Percentiles rank a stretch among this genome's conserved stretches.
These are phyloP conservation scores for Udeniomyces megalosporus DNA, from an alignment of 768 basidiomycete species.

Conservation along the genomic window DNA sequence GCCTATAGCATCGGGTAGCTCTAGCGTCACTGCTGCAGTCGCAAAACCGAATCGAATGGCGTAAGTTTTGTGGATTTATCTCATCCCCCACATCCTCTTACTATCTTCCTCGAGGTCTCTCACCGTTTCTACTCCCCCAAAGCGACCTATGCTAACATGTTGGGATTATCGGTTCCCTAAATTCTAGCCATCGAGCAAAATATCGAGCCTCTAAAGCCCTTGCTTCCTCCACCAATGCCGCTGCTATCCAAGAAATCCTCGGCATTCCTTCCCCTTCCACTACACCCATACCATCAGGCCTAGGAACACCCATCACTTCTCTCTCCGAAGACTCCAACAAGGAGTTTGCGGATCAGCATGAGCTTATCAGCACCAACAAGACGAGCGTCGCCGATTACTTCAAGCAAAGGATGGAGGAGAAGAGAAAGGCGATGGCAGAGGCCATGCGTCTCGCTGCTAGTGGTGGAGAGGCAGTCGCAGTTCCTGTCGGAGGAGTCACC, in stretches of 20 bases:
- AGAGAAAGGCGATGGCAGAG: slow-evolving; percentile 7
- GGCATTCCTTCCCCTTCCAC: slow-evolving; percentile 5
- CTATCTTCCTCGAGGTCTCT: neutral
- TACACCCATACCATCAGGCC: neutral
- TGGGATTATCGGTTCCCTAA: too few species aligned
- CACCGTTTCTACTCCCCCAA: neutral
- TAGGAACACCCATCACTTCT: neutral
- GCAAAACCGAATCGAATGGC: slow-evolving; percentile 5
- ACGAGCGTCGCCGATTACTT: slow-evolving; percentile 13
- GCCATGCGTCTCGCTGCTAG: neutral
- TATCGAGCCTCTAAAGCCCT: slow-evolving; percentile 3
- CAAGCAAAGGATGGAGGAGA: slow-evolving; percentile 16
- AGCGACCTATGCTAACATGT: too few species aligned
- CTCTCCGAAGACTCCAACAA: neutral
- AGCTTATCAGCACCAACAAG: slow-evolving; percentile 7
- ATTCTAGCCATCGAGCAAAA: slow-evolving; percentile 11
- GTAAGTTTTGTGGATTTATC: neutral
- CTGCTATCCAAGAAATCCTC: slow-evolving; percentile 14
- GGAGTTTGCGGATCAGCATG: neutral
- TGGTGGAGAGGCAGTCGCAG: neutral
- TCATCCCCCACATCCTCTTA: neutral
- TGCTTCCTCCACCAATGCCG: neutral
- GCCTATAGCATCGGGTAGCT: neutral
- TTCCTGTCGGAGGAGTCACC: neutral
- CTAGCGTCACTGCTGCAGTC: neutral